These are phyloP conservation scores for Kwoniella mangroviensis DNA, from an alignment of 768 basidiomycete species.

Conservation along the genomic window DNA sequence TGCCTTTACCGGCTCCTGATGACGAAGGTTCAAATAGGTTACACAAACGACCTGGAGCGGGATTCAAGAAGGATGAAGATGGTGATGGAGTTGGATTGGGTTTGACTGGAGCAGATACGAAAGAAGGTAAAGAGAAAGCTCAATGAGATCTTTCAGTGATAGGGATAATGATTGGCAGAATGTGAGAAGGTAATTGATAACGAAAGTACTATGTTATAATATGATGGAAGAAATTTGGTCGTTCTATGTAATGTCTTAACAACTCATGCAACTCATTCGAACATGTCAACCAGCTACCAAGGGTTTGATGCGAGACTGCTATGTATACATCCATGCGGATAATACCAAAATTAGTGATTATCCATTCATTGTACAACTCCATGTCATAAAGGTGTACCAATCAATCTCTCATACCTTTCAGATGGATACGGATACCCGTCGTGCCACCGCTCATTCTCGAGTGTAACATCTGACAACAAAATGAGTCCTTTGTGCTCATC, in stretches of 20 bases:
- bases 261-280: background rate
- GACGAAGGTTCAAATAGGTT: constrained; percentile 36
- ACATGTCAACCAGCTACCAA: background rate
- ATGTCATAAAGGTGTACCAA: no score
- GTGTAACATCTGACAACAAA: no score
- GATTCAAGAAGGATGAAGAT: background rate
- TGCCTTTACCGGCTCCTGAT: constrained; percentile 26
- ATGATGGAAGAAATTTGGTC: background rate
- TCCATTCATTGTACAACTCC: no score
- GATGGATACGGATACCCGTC: no score
- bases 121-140: constrained; percentile 8
- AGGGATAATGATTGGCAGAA: background rate
- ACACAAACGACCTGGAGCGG: constrained; percentile 24
- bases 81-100: constrained; percentile 8
- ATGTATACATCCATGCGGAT: no score
- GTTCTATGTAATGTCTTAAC: background rate
- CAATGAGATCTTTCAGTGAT: background rate
- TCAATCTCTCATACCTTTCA: no score
- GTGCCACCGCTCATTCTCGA: no score
- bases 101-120: constrained; percentile 9
- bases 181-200: background rate
- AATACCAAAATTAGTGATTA: no score
- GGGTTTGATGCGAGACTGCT: background rate
- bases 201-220: background rate
- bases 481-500: no score